Percentiles rank a stretch among this genome's conserved stretches.
Conservation (phyloP, 352 stramenopile species). For the Phytopythium chamaehyphon region DNA sequence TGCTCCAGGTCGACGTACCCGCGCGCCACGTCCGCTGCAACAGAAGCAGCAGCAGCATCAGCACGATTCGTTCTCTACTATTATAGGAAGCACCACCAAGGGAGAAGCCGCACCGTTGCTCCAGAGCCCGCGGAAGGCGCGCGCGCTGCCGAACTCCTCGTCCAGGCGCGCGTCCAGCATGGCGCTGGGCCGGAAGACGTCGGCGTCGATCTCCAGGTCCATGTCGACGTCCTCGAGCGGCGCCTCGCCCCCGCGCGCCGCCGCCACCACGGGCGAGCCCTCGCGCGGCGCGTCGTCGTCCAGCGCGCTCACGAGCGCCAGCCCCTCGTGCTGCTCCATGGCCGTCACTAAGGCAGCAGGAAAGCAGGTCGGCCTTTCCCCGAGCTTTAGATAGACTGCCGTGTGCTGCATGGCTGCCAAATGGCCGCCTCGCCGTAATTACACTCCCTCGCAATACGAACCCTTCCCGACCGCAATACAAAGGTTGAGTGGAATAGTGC, state of each 20-base stretch:
- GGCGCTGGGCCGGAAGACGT: slow-evolving; percentile 61
- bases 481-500: background rate
- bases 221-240: slow-evolving; percentile 28
- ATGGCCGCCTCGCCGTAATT: too few relatives aligned
- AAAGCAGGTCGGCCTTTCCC: background rate
- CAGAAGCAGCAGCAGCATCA: background rate
- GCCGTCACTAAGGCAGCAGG: slow-evolving; percentile 2
- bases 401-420: too few relatives aligned
- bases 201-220: slow-evolving; percentile 61
- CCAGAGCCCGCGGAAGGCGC: slow-evolving; percentile 32
- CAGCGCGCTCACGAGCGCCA: slow-evolving; percentile 35
- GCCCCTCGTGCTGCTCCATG: slow-evolving; percentile 17
- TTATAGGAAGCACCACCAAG: background rate
- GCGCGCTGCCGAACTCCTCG: slow-evolving; percentile 35
- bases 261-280: background rate
- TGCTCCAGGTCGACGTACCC: slow-evolving; percentile 60
- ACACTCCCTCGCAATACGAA: slow-evolving; percentile 5
- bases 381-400: slow-evolving; percentile 4
- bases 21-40: slow-evolving; percentile 14
- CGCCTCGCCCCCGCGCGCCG: slow-evolving; percentile 8
- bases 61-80: slow-evolving; percentile 1
- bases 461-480: background rate
- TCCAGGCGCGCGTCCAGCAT: slow-evolving; percentile 48
- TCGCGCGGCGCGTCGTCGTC: slow-evolving; percentile 14
- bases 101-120: slow-evolving; percentile 30